Evolutionary conservation across 495 filamentous ascomycete genomes (phyloP).

Genomic region (Neurospora sp.): DNA sequence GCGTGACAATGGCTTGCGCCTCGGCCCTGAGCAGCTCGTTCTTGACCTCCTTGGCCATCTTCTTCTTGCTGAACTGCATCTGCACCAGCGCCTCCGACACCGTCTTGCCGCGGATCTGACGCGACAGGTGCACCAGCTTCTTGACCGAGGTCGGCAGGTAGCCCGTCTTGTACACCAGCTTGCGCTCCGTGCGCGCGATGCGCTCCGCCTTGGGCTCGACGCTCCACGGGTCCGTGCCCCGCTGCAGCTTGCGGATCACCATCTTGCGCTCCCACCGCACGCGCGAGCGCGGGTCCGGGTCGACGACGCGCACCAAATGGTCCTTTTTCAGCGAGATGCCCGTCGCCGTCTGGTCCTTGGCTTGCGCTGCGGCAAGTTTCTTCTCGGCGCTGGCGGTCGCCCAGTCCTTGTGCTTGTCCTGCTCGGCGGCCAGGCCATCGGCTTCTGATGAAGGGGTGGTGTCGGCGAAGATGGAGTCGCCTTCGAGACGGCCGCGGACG

Average conservation of each 20-base stretch:
- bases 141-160: slow-evolving; percentile 72
- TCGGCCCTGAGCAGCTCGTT: slow-evolving; percentile 68
- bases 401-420: slow-evolving; percentile 9
- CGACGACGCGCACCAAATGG: slow-evolving; percentile 46
- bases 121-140: slow-evolving; percentile 74
- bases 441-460: not conserved
- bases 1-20: slow-evolving; percentile 62
- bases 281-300: slow-evolving; percentile 58
- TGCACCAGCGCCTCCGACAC: slow-evolving; percentile 87
- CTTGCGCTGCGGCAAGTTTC: not conserved
- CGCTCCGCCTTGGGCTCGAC: slow-evolving; percentile 50
- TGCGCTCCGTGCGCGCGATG: slow-evolving; percentile 65
- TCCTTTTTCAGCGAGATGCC: slow-evolving; percentile 24
- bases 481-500: slow-evolving; percentile 20
- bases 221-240: slow-evolving; percentile 41
- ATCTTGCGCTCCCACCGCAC: slow-evolving; percentile 73
- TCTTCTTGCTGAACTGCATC: slow-evolving; percentile 94
- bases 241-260: slow-evolving; percentile 57
- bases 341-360: not conserved
- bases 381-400: not conserved
- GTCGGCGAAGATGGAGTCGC: slow-evolving; percentile 47
- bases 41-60: slow-evolving; percentile 69
- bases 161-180: slow-evolving; percentile 50
- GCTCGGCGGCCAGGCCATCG: slow-evolving; percentile 30
- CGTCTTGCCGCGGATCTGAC: slow-evolving; percentile 83